phyloP scores from a whole-genome alignment of 805 yeast genomes.

The Phaffomyces antillensis region DNA sequence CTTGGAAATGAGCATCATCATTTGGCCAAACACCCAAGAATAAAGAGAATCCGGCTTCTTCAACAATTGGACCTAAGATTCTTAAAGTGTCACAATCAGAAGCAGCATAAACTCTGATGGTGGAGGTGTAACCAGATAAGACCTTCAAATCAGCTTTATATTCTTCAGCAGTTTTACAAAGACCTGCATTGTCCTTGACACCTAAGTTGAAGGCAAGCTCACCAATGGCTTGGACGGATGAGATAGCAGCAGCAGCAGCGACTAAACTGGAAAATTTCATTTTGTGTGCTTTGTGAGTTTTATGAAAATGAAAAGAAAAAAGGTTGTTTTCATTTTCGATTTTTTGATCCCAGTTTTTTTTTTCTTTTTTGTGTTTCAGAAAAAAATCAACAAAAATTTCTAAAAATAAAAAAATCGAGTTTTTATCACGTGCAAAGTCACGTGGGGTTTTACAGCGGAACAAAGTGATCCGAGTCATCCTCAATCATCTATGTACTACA shows the following conservation, averaged over 20 bases:
- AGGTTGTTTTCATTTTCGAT: no score
- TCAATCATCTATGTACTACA: neutral
- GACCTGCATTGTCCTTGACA: slow-evolving; percentile 65
- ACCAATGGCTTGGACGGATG: slow-evolving; percentile 53
- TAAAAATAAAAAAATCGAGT: no score
- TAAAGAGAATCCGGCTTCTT: slow-evolving; percentile 63
- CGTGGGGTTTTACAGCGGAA: no score
- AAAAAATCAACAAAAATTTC: no score
- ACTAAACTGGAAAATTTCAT: slow-evolving; percentile 20
- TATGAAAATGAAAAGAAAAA: no score
- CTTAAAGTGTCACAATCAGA: slow-evolving; percentile 91
- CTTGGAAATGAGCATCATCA: slow-evolving; percentile 68
- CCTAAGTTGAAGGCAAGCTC: slow-evolving; percentile 83
- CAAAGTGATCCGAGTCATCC: no score
- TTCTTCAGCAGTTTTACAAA: slow-evolving; percentile 69
- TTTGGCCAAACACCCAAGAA: slow-evolving; percentile 93
- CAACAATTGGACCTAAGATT: slow-evolving; percentile 81
- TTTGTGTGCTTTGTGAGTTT: no score
- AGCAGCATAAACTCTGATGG: slow-evolving; percentile 82
- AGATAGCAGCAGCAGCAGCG: slow-evolving; percentile 37
- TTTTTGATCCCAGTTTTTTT: no score
- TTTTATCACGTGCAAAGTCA: no score
- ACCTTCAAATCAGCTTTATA: slow-evolving; percentile 60
- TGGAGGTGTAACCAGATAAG: slow-evolving; percentile 51
- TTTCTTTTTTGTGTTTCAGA: no score